Evolutionary conservation across 2,329 filamentous ascomycete genomes (phyloP), one percentile per base, ranked within the genome.

Genomic region (Chrysosporium queenslandicum): DNA sequence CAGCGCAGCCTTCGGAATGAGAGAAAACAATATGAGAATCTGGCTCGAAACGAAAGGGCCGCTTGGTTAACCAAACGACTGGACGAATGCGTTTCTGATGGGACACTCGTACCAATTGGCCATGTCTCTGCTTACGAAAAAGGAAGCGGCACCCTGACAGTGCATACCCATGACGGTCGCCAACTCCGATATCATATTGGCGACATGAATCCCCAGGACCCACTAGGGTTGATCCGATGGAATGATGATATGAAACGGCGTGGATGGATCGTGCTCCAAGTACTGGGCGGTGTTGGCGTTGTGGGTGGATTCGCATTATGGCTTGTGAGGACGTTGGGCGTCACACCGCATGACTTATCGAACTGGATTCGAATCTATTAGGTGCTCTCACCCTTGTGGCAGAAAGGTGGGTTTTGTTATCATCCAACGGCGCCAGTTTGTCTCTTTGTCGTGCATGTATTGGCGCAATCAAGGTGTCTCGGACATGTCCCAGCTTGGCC

Each of bases 1-100:
- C 87, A 94, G 64, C 79, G 81, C 52, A 87, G 84, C 61, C 72
- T 92, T 1, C 77, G 81, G 25, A 83, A 83, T 53, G 87, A 92
- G 64, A 78, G 82, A n/a, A 77, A 79, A 25, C 73, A 80, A 58
- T 90, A 83, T 56, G 81, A 85, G 55, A 71, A 77, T 6, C 69
- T 86, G 0, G 77, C 78, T 3, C 74, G 77, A 20, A 77, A 74
- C 20, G 81, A 89, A 63, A 71, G 83, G 32, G 81, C 82, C 2
- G 71, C 81, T 25, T 89, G 85, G 85, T 72, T 87, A 29, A 81
- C 79, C 0, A 78, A 85, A 62, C 71, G 74, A 50, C 71, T 88
- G 1, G 78, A 79, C 18, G 82, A 87, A 61, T 83, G 83, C 56
- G 76, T 84, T 5, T 72, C 79, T 48, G 82, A 86, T 57, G 83